These are phyloP conservation scores for Uronychia binucleata DNA, from an alignment of 73 alveolate species.

Conservation along the genomic window DNA sequence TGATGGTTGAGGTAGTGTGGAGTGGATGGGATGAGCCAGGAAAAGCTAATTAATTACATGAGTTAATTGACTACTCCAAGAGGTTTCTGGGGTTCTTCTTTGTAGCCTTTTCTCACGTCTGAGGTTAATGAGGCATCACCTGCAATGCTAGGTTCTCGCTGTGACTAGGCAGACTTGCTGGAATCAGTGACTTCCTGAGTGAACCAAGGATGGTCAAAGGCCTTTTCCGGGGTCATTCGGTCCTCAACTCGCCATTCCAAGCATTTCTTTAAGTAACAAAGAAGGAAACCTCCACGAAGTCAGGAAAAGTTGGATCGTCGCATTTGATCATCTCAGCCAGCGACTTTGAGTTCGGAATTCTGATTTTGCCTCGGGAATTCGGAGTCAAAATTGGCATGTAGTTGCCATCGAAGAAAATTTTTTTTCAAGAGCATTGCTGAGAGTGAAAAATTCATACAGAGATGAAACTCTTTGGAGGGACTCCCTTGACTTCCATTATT, in stretches of 20 bases:
- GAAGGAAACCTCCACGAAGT: constrained; percentile 30
- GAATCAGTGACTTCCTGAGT: constrained; percentile 16
- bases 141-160: neutral
- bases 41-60: too few species aligned
- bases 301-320: constrained; percentile 60
- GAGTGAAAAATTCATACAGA: too few species aligned
- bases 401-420: constrained; percentile 58
- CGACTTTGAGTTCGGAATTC: constrained; percentile 57
- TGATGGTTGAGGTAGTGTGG: too few species aligned
- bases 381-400: constrained; percentile 51
- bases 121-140: neutral
- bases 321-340: constrained; percentile 49
- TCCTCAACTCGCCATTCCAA: constrained; percentile 56
- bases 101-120: neutral
- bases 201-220: constrained; percentile 64
- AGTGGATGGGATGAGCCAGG: too few species aligned
- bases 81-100: neutral
- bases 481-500: constrained; percentile 71
- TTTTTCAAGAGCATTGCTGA: constrained; percentile 46
- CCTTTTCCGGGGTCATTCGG: constrained; percentile 55
- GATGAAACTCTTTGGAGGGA: constrained; percentile 42
- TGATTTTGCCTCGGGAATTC: constrained; percentile 60
- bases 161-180: neutral
- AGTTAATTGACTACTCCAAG: too few species aligned
- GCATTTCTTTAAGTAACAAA: constrained; percentile 7